Evolutionary conservation across 371 early-diverging fungal species (phyloP).

Genomic region (Conidiobolus incongruus): DNA sequence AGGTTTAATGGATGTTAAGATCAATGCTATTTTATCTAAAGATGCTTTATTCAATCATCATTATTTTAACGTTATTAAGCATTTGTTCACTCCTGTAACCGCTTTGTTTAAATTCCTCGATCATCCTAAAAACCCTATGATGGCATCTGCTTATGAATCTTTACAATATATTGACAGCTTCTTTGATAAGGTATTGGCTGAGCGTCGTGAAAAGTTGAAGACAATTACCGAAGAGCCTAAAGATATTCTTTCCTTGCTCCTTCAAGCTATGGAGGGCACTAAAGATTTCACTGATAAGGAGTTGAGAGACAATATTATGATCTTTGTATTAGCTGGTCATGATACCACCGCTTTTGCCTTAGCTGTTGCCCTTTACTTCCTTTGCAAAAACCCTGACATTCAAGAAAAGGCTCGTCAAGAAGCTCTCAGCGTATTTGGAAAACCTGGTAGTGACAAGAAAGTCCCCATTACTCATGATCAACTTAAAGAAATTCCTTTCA

Average conservation of each 20-base stretch:
- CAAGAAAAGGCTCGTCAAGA: conserved; percentile 9
- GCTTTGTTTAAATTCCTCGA: too few relatives aligned
- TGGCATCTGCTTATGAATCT: too few relatives aligned
- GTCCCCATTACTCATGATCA: conserved; percentile 2
- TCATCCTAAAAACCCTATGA: too few relatives aligned
- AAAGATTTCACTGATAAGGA: not conserved
- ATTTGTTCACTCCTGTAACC: too few relatives aligned
- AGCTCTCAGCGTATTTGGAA: conserved; percentile 7
- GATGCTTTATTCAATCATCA: too few relatives aligned
- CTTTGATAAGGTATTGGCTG: too few relatives aligned
- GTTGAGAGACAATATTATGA: not conserved
- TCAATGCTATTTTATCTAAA: too few relatives aligned
- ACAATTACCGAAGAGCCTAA: too few relatives aligned
- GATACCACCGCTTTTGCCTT: conserved; percentile 14
- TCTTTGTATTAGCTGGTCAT: conserved; percentile 7
- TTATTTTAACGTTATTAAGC: too few relatives aligned
- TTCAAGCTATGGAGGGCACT: not conserved
- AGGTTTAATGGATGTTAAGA: not conserved
- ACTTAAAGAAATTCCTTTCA: conserved; percentile 4
- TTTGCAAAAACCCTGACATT: conserved; percentile 9
- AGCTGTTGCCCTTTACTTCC: conserved; percentile 7
- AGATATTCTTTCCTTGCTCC: too few relatives aligned
- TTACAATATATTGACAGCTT: too few relatives aligned
- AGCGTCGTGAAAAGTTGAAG: too few relatives aligned
- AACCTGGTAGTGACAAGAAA: not conserved